phyloP scores from a whole-genome alignment of 495 filamentous ascomycete species.

The Talaromyces thailandensis region DNA sequence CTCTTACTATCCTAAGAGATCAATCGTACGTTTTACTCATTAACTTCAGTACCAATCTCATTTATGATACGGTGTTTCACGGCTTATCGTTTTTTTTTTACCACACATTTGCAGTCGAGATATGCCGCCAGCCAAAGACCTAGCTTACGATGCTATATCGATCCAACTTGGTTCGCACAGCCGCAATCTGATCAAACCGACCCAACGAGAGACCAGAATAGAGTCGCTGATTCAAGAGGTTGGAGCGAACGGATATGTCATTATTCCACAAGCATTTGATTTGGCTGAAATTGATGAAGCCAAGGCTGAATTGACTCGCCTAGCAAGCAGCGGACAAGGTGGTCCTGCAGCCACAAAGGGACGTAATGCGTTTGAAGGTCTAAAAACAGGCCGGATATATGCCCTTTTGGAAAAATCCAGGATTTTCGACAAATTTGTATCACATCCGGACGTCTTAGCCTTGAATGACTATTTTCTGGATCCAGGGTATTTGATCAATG shows the following conservation, averaged over 20 bases:
- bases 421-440: conserved; percentile 2
- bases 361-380: neutral
- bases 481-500: conserved; percentile 2
- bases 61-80: neutral
- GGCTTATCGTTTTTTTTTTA: neutral
- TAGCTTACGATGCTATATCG: neutral
- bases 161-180: neutral
- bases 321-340: neutral
- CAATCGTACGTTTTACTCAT: neutral
- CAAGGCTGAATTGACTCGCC: neutral
- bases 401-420: conserved; percentile 1
- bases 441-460: neutral
- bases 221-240: neutral
- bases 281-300: neutral
- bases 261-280: neutral
- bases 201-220: neutral
- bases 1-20: neutral
- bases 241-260: neutral
- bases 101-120: neutral
- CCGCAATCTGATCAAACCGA: neutral
- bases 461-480: conserved; percentile 4
- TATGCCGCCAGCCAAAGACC: conserved; percentile 1
- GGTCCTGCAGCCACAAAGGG: conserved; percentile 1
- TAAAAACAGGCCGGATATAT: conserved; percentile 1
- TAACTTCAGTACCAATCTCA: neutral